phyloP scores from a whole-genome alignment of 352 stramenopile genomes.

The Phytophthora palmivora region DNA sequence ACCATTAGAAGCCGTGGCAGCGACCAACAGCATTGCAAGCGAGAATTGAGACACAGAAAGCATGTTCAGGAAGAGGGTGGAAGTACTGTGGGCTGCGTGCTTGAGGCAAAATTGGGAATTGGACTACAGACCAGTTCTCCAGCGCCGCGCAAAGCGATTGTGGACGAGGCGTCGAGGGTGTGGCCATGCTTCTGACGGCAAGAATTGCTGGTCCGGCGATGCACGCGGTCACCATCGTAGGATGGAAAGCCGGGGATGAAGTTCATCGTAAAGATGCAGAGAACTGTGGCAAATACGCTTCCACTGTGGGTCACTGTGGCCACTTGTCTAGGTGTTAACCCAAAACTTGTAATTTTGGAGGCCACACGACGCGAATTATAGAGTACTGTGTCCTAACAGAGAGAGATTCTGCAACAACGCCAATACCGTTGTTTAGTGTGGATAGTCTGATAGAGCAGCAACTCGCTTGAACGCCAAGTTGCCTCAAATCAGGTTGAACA shows the following conservation, averaged over 20 bases:
- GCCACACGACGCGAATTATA: slow-evolving; percentile 12
- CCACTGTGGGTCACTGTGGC: neutral
- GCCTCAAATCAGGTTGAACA: slow-evolving; percentile 1
- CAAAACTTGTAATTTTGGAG: neutral
- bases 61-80: slow-evolving; percentile 2
- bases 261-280: slow-evolving; percentile 15
- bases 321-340: too few species aligned
- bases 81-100: slow-evolving; percentile 7
- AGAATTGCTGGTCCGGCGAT: slow-evolving; percentile 28
- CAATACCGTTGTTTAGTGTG: slow-evolving; percentile 8
- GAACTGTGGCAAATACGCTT: slow-evolving; percentile 7
- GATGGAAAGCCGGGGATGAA: slow-evolving; percentile 28
- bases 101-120: slow-evolving; percentile 20
- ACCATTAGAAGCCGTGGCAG: slow-evolving; percentile 16
- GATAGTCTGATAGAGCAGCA: slow-evolving; percentile 5
- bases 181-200: slow-evolving; percentile 19
- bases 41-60: slow-evolving; percentile 25
- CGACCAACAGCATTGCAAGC: slow-evolving; percentile 27
- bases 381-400: slow-evolving; percentile 4
- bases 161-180: slow-evolving; percentile 21
- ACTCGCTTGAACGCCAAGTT: slow-evolving; percentile 14
- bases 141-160: slow-evolving; percentile 9
- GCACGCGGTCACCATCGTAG: slow-evolving; percentile 28
- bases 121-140: slow-evolving; percentile 8
- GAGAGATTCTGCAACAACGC: neutral